Evolutionary conservation across 176 grass and related monocot genomes (phyloP).

Genomic region (Hsuehochloa calcarea): DNA sequence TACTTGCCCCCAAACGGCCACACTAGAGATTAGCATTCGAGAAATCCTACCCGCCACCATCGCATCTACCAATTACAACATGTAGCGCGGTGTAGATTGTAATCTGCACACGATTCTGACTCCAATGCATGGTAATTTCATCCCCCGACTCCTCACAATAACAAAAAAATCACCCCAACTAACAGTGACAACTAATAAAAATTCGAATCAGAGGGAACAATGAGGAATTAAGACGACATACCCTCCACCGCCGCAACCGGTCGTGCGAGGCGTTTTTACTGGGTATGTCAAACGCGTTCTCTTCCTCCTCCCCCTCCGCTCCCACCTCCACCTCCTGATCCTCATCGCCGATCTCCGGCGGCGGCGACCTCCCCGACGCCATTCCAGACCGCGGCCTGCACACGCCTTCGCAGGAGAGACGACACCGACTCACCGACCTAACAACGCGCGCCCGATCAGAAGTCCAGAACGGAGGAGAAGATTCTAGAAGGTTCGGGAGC

Average conservation of each 20-base stretch:
- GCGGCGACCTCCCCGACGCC: slow-evolving; percentile 8
- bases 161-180: neutral
- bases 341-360: slow-evolving; percentile 4
- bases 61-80: neutral
- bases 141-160: neutral
- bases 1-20: neutral
- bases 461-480: neutral
- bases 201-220: neutral
- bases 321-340: neutral
- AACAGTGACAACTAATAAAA: neutral
- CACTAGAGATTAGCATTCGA: neutral
- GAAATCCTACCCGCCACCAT: neutral
- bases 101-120: neutral
- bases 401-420: neutral
- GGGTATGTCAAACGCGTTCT: slow-evolving; percentile 53
- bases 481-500: neutral
- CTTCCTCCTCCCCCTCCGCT: neutral
- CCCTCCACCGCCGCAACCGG: slow-evolving; percentile 54
- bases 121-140: neutral
- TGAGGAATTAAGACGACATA: neutral
- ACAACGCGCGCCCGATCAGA: neutral
- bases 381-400: neutral
- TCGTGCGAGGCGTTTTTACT: slow-evolving; percentile 55
- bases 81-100: neutral
- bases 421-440: neutral